Percentiles rank a stretch among this genome's conserved stretches.
phyloP scores from a whole-genome alignment of 495 filamentous ascomycete genomes.

The Sordaria brevicollis region DNA sequence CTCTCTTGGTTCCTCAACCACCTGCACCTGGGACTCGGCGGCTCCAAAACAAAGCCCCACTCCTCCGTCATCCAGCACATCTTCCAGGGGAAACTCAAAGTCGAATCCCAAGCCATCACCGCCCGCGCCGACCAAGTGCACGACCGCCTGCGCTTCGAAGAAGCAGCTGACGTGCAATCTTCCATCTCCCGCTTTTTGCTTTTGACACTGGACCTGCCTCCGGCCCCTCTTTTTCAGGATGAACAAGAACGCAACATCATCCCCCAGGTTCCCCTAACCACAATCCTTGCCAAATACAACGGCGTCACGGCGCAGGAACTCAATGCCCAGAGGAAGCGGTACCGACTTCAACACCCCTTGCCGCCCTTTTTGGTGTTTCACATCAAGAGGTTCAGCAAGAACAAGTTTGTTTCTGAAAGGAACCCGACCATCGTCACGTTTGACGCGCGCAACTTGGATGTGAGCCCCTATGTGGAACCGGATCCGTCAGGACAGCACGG shows the following conservation, averaged over 20 bases:
- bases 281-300: slow-evolving; percentile 88
- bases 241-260: slow-evolving; percentile 87
- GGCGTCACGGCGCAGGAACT: slow-evolving; percentile 81
- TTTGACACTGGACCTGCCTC: slow-evolving; percentile 82
- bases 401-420: slow-evolving; percentile 90
- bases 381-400: slow-evolving; percentile 91
- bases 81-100: slow-evolving; percentile 85
- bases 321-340: slow-evolving; percentile 71
- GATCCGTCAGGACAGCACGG: slow-evolving; percentile 23
- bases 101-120: slow-evolving; percentile 91
- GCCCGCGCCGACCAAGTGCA: slow-evolving; percentile 69
- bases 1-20: slow-evolving; percentile 96
- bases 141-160: slow-evolving; percentile 88
- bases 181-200: slow-evolving; percentile 73
- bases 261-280: slow-evolving; percentile 85
- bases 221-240: slow-evolving; percentile 95
- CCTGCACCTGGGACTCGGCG: slow-evolving; percentile 83
- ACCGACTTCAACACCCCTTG: slow-evolving; percentile 83
- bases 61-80: slow-evolving; percentile 77
- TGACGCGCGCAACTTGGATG: slow-evolving; percentile 69
- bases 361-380: slow-evolving; percentile 91
- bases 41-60: slow-evolving; percentile 74
- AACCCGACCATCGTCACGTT: slow-evolving; percentile 99
- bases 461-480: slow-evolving; percentile 69
- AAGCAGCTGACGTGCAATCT: slow-evolving; percentile 70